Base-by-base conservation (phyloP, 305 asterid genomes). In the Solanum aculeatissimum region DNA sequence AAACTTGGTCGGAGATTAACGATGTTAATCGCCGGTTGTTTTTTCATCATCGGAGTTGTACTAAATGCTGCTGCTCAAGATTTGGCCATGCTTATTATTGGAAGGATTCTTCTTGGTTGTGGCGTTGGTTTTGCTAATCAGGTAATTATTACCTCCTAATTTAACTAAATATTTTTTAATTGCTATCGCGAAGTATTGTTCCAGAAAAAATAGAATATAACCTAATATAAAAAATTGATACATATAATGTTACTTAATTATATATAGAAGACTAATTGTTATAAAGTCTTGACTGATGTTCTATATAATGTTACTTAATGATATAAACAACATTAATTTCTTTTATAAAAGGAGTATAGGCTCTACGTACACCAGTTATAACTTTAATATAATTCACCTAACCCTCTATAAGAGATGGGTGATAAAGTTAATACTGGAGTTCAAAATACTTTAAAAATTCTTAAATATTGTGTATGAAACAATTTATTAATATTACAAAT, bases 101-200 rank as follows among this genome's bases (percentile, higher is more conserved):
- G 99, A 40, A 86, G 98, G 84, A 92, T 96, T 84, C 60, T 94
- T 18, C 96, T 95, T 53, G 99, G 99, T 0, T 93, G 97, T 63
- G 99, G 99, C 0, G 97, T 96, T 21, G 99, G 99, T 10, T 96
- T 96, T 40, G 99, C 97, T 25, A 96, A 96, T 84, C 99, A 96
- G 98, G 99, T 95, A 47, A 47, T 13, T 66, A 25, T 7, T 40
- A 9, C 9, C 43, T 7, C 43, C 0, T 35, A 35, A 35, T 5
- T 4, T 35, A 32, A 35, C 1, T 13, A 0, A 9, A 63, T 63
- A 25, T 63, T 63, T 15, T 65, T 65, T 27, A 23, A 29, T 0
- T 63, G 11, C 12, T 63, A 27, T 15, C 1, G 6, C 4, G 2
- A 4, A 4, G 13, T 13, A 14, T 49, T 3, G 2, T 49, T 45